phyloP scores from a whole-genome alignment of 768 basidiomycete species.

The Boletus bicolor region DNA sequence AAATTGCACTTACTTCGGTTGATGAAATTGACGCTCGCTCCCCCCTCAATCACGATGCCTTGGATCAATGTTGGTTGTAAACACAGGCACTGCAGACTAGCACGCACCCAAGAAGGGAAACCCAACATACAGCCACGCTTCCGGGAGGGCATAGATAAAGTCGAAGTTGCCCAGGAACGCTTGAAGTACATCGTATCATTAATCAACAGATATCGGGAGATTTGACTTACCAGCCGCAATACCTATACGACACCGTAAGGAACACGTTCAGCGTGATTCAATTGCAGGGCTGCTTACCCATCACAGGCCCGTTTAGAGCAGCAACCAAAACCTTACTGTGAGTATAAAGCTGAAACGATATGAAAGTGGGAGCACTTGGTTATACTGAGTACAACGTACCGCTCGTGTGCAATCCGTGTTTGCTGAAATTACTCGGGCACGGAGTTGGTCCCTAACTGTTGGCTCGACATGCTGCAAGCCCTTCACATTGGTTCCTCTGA shows the following conservation, averaged over 20 bases:
- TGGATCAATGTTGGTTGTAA: slow-evolving; percentile 1
- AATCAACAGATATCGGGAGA: not conserved
- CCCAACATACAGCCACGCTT: slow-evolving; percentile 60
- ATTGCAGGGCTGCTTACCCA: slow-evolving; percentile 44
- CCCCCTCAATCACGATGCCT: slow-evolving; percentile 69
- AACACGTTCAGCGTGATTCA: not conserved
- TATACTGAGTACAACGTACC: slow-evolving; percentile 35
- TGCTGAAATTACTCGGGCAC: slow-evolving; percentile 43
- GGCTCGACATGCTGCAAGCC: slow-evolving; percentile 9
- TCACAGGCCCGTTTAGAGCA: slow-evolving; percentile 70
- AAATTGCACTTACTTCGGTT: slow-evolving; percentile 51
- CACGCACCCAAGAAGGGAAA: slow-evolving; percentile 59
- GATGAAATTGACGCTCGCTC: slow-evolving; percentile 65
- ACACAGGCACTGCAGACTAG: not conserved
- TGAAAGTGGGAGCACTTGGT: not conserved
- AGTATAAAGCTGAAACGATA: slow-evolving; percentile 49
- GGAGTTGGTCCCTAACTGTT: slow-evolving; percentile 46
- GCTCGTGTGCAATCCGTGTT: slow-evolving; percentile 63
- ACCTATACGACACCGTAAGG: slow-evolving; percentile 36
- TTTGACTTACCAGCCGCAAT: slow-evolving; percentile 55
- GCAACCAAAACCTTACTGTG: slow-evolving; percentile 70
- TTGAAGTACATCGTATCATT: slow-evolving; percentile 20
- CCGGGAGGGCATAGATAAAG: slow-evolving; percentile 65
- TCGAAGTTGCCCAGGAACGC: slow-evolving; percentile 73
- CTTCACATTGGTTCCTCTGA: slow-evolving; percentile 60